Evolutionary conservation across 495 filamentous ascomycete species (phyloP).

Genomic region (Cryomyces antarcticus): DNA sequence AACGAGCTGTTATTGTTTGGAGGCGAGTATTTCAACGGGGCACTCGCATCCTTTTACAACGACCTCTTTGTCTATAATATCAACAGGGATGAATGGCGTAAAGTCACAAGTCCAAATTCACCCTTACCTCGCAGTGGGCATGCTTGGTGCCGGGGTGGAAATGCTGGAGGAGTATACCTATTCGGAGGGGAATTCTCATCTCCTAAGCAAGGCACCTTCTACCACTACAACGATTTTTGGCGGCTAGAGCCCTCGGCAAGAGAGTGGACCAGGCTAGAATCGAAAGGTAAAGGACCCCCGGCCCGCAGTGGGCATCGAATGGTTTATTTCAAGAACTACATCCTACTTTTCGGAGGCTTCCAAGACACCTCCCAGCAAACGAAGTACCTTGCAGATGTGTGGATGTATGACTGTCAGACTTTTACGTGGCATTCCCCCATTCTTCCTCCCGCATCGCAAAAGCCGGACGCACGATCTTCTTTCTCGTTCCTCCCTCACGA

Average conservation of each 20-base stretch:
- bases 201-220: constrained; percentile 95
- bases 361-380: constrained; percentile 89
- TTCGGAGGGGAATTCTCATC: constrained; percentile 71
- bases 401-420: constrained; percentile 48
- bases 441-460: constrained; percentile 52
- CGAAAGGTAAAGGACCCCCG: constrained; percentile 70
- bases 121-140: constrained; percentile 82
- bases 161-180: constrained; percentile 67
- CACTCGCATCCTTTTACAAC: constrained; percentile 41
- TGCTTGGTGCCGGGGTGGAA: constrained; percentile 76
- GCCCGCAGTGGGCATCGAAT: constrained; percentile 86
- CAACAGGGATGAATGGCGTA: constrained; percentile 69
- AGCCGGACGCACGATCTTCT: constrained; percentile 74
- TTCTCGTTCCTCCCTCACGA: constrained; percentile 87
- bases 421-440: constrained; percentile 58
- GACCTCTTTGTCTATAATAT: constrained; percentile 78
- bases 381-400: constrained; percentile 61
- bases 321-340: constrained; percentile 79
- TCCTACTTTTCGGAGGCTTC: constrained; percentile 65
- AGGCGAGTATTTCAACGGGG: constrained; percentile 52
- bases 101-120: constrained; percentile 74
- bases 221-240: constrained; percentile 99
- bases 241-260: constrained; percentile 56
- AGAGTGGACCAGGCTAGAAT: constrained; percentile 81
- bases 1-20: constrained; percentile 88